A percentile compares a stretch with the other conserved stretches of the same genome.
phyloP scores from a whole-genome alignment of 2,329 filamentous ascomycete genomes.

The Apiospora pterosperma region DNA sequence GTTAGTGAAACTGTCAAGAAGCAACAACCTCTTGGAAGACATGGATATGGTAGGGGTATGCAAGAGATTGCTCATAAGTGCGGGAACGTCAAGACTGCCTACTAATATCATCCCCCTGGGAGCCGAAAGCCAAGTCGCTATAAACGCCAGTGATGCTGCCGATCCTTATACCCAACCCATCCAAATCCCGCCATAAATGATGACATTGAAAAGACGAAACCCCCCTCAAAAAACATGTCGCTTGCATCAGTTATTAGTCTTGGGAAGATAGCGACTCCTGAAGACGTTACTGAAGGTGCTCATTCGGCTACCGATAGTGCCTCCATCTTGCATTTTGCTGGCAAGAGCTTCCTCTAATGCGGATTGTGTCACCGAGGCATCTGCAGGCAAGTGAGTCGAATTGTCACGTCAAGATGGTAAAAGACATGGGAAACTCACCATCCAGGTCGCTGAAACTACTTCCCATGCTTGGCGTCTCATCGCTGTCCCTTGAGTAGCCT shows the following conservation, averaged over 20 bases:
- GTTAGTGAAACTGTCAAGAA: background rate
- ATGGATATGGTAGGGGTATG: background rate
- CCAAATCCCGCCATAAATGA: background rate
- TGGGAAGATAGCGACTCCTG: slow-evolving; percentile 55
- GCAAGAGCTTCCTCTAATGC: slow-evolving; percentile 75
- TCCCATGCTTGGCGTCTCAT: slow-evolving; percentile 75
- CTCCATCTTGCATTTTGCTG: slow-evolving; percentile 64
- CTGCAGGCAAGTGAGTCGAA: slow-evolving; percentile 36
- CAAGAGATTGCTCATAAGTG: background rate
- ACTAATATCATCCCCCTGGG: background rate
- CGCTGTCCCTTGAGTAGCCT: slow-evolving; percentile 58
- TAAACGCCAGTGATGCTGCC: background rate
- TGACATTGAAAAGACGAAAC: background rate
- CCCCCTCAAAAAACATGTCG: background rate
- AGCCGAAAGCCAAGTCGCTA: background rate
- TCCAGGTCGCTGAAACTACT: slow-evolving; percentile 86
- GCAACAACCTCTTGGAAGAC: background rate
- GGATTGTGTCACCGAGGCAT: slow-evolving; percentile 77
- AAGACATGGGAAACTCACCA: slow-evolving; percentile 41
- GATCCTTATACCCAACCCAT: background rate
- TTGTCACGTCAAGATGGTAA: slow-evolving; percentile 8
- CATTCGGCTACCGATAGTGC: slow-evolving; percentile 57
- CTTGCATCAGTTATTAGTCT: slow-evolving; percentile 13
- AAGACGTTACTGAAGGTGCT: slow-evolving; percentile 66
- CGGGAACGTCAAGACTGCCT: background rate